phyloP scores from a whole-genome alignment of 2,329 filamentous ascomycete genomes.

The Chrysoporthe puriensis region DNA sequence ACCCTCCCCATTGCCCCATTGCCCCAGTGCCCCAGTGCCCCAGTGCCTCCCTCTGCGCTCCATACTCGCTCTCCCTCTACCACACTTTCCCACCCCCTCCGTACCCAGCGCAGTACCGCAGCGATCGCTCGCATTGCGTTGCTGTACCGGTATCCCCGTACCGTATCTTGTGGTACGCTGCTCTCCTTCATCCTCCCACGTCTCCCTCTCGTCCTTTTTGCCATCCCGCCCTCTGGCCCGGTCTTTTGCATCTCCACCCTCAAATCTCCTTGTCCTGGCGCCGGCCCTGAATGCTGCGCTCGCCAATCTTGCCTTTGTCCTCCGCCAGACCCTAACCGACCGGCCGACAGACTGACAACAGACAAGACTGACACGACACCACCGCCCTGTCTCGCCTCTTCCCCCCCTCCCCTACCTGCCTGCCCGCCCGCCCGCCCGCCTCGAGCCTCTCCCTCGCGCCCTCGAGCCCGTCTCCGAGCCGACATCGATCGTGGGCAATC shows the following conservation, averaged over 20 bases:
- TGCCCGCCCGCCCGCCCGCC: background rate
- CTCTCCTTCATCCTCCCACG: background rate
- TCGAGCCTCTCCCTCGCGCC: no score
- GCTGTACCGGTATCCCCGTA: background rate
- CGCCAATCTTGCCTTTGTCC: conserved; percentile 4
- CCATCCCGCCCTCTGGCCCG: conserved; percentile 5
- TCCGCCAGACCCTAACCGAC: conserved; percentile 1
- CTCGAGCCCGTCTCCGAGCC: background rate
- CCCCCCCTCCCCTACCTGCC: background rate
- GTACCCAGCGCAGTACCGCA: background rate
- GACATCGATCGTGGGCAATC: conserved; percentile 1
- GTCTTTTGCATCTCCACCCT: conserved; percentile 16
- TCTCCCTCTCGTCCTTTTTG: background rate
- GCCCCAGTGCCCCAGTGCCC: no score
- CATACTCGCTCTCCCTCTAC: background rate
- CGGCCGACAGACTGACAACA: background rate
- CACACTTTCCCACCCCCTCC: background rate
- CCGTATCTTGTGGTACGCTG: background rate
- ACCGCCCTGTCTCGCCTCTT: background rate
- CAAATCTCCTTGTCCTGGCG: conserved; percentile 10
- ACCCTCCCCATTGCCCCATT: background rate
- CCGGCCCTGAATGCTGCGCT: conserved; percentile 2
- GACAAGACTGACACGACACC: conserved; percentile 6
- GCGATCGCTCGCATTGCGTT: background rate
- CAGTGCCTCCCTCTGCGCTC: no score